Conservation (phyloP, 208 protist species). For the Borovskyia barvae region DNA sequence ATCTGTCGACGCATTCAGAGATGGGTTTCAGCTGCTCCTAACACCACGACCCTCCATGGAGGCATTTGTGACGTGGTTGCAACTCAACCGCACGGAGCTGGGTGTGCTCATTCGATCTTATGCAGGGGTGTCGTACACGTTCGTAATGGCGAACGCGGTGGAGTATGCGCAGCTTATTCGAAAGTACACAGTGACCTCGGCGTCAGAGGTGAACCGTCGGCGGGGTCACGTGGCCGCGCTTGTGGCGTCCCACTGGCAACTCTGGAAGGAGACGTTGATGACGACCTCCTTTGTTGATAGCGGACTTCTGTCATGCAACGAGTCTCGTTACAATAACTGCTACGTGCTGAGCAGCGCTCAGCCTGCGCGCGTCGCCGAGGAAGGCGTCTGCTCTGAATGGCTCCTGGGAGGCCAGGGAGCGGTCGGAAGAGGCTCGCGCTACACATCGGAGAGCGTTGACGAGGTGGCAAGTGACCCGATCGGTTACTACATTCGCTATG, state of each 20-base stretch:
- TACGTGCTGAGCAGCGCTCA: conserved; percentile 16
- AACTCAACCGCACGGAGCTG: conserved; percentile 5
- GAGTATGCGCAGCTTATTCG: conserved; percentile 21
- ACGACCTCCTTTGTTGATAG: conserved; percentile 55
- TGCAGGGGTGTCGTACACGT: conserved; percentile 16
- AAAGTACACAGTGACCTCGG: conserved; percentile 6
- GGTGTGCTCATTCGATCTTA: conserved; percentile 23
- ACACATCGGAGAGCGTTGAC: conserved; percentile 24
- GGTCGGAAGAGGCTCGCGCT: conserved; percentile 22
- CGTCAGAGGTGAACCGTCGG: conserved; percentile 17
- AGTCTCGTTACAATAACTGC: conserved; percentile 19
- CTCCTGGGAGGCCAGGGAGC: conserved; percentile 28
- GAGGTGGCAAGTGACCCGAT: conserved; percentile 42
- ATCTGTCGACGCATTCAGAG: conserved; percentile 6
- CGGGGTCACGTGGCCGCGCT: conserved; percentile 17
- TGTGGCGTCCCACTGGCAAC: conserved; percentile 9
- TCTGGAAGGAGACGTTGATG: conserved; percentile 25
- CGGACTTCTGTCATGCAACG: conserved; percentile 22
- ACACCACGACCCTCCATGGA: conserved; percentile 7
- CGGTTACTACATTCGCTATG: conserved; percentile 52
- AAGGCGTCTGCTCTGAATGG: conserved; percentile 22
- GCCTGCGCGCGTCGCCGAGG: not conserved
- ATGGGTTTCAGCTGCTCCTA: conserved; percentile 34
- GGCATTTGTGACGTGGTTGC: conserved; percentile 28
- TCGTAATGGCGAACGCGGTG: conserved; percentile 23